A percentile compares a stretch with the other conserved stretches of the same genome.
phyloP scores from a whole-genome alignment of 177 flowering plant species.

The Telopea speciosissima region DNA sequence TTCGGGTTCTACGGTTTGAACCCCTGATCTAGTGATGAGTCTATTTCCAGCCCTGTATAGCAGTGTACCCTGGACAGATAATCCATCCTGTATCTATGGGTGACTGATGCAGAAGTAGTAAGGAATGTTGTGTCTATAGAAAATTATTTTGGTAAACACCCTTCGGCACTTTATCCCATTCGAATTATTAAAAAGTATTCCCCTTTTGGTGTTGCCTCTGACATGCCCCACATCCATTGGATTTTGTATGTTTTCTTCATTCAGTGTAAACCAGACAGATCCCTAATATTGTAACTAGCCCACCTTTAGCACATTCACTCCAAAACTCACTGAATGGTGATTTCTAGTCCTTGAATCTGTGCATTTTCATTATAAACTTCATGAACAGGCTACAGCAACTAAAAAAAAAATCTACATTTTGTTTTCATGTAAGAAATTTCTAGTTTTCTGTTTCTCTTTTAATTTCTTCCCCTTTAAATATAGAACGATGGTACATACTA shows the following conservation, averaged over 20 bases:
- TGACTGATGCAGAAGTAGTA: not conserved
- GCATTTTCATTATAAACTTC: too few species aligned
- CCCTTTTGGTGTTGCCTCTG: not conserved
- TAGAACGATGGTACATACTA: not conserved
- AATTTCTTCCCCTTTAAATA: not conserved
- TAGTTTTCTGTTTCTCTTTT: not conserved
- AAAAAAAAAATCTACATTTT: too few species aligned
- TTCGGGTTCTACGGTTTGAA: not conserved
- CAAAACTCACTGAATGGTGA: not conserved
- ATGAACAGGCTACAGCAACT: too few species aligned
- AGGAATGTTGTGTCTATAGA: not conserved
- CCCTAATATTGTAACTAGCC: not conserved
- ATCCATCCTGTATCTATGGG: too few species aligned
- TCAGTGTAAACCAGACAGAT: not conserved
- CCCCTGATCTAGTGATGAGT: too few species aligned
- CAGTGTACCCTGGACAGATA: not conserved
- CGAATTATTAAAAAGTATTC: not conserved
- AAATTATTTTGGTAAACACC: not conserved
- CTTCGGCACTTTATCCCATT: not conserved
- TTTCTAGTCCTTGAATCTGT: not conserved
- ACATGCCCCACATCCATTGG: too few species aligned
- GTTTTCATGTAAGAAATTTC: not conserved
- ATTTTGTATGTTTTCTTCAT: not conserved
- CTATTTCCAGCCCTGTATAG: not conserved
- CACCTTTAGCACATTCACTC: not conserved